Conservation (phyloP, 495 filamentous ascomycete genomes). For the Chaetomium cochliodes region DNA sequence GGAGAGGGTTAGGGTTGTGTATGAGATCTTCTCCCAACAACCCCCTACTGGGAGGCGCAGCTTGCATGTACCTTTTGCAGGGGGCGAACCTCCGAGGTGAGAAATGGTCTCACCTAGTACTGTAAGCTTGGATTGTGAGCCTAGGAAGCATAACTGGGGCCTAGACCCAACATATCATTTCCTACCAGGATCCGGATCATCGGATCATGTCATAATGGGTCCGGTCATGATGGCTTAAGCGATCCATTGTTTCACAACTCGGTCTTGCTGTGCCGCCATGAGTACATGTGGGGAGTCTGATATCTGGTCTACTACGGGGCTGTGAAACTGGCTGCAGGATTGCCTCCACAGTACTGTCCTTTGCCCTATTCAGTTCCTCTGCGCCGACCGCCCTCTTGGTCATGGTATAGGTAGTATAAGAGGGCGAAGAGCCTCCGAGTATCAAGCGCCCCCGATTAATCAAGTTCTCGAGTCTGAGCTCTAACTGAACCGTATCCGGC, state of each 20-base stretch:
- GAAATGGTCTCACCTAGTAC: no score
- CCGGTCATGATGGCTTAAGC: neutral
- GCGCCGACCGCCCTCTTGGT: neutral
- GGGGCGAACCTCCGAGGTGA: no score
- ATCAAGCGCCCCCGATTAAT: neutral
- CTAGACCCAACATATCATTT: no score
- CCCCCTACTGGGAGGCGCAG: no score
- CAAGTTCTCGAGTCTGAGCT: neutral
- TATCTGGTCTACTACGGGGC: neutral
- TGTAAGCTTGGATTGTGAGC: no score
- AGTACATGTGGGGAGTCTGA: neutral
- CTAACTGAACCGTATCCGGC: no score
- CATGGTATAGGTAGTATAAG: neutral
- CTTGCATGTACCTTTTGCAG: no score
- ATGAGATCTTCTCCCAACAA: no score
- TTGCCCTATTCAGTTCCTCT: neutral
- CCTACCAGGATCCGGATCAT: neutral
- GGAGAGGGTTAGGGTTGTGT: no score
- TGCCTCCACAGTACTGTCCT: neutral
- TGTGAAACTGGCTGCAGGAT: neutral
- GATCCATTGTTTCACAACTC: neutral
- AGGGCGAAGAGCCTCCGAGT: neutral
- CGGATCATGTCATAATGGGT: no score
- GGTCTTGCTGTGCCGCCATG: neutral
- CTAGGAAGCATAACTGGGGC: no score